Conservation (phyloP, 805 yeast species). For the Dipodascus albidus region DNA sequence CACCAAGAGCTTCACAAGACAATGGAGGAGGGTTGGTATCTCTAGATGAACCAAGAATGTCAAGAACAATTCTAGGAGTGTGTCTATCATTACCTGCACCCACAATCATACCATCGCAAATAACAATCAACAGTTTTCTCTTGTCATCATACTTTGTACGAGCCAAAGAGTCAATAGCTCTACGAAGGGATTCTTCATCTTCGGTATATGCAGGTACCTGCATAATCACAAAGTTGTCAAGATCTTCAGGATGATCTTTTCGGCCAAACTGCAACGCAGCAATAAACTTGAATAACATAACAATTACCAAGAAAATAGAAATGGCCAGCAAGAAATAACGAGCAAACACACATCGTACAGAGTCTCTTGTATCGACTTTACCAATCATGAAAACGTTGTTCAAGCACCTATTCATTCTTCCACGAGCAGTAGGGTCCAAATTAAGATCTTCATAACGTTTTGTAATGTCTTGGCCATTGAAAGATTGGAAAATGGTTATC, state of each 20-base stretch:
- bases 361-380: conserved; percentile 29
- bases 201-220: conserved; percentile 52
- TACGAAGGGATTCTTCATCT: conserved; percentile 41
- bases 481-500: conserved; percentile 24
- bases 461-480: conserved; percentile 27
- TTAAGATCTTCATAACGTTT: conserved; percentile 18
- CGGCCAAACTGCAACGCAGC: conserved; percentile 31
- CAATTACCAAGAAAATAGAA: conserved; percentile 27
- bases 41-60: conserved; percentile 41
- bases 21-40: conserved; percentile 42
- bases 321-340: conserved; percentile 31
- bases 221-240: conserved; percentile 29
- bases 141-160: conserved; percentile 48
- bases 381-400: conserved; percentile 31
- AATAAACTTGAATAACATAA: conserved; percentile 28
- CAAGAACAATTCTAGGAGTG: conserved; percentile 46
- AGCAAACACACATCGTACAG: conserved; percentile 29
- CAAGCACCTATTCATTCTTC: conserved; percentile 25
- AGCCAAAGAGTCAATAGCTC: conserved; percentile 49
- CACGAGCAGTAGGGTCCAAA: conserved; percentile 15
- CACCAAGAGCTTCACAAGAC: conserved; percentile 47
- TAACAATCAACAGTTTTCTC: conserved; percentile 42
- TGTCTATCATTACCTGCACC: conserved; percentile 50
- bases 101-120: conserved; percentile 52
- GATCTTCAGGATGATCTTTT: conserved; percentile 26